These are phyloP conservation scores for Auricularia cornea DNA, from an alignment of 768 basidiomycete genomes.

Conservation along the genomic window DNA sequence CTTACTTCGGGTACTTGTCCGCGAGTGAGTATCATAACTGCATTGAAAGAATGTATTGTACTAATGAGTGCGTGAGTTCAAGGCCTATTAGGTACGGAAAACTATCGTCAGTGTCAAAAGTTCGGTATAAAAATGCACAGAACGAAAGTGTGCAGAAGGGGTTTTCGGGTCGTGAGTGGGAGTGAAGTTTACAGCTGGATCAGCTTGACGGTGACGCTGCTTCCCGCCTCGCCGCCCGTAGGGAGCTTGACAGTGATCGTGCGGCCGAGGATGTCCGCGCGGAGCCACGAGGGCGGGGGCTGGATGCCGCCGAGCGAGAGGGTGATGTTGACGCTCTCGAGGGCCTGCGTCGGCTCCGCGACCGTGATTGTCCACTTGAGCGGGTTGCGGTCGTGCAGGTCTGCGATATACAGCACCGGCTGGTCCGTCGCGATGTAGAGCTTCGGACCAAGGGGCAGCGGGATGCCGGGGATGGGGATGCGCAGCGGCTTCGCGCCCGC, in stretches of 20 bases:
- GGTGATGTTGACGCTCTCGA: neutral
- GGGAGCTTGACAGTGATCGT: neutral
- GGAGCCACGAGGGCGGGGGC: too few relatives aligned
- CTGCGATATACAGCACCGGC: constrained; percentile 26
- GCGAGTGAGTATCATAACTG: too few relatives aligned
- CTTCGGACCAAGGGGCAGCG: neutral
- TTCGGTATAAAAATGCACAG: too few relatives aligned
- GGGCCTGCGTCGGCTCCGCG: constrained; percentile 56
- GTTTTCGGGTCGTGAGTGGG: too few relatives aligned
- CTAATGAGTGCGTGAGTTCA: too few relatives aligned
- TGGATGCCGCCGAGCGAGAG: neutral
- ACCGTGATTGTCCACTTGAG: constrained; percentile 40
- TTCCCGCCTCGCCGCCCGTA: neutral
- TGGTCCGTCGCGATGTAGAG: constrained; percentile 6
- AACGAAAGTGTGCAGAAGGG: too few relatives aligned
- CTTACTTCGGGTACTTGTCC: too few relatives aligned
- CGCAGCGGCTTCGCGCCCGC: constrained; percentile 34
- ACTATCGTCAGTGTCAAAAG: too few relatives aligned
- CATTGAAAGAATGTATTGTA: too few relatives aligned
- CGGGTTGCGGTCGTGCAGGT: constrained; percentile 13
- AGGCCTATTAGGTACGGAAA: too few relatives aligned
- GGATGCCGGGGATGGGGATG: constrained; percentile 3
- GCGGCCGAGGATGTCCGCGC: neutral
- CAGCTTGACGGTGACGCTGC: neutral
- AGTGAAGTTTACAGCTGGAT: neutral